A percentile compares a stretch with the other conserved stretches of the same genome.
Conservation (phyloP, 345 rosid species). For the Syzygium aromaticum region DNA sequence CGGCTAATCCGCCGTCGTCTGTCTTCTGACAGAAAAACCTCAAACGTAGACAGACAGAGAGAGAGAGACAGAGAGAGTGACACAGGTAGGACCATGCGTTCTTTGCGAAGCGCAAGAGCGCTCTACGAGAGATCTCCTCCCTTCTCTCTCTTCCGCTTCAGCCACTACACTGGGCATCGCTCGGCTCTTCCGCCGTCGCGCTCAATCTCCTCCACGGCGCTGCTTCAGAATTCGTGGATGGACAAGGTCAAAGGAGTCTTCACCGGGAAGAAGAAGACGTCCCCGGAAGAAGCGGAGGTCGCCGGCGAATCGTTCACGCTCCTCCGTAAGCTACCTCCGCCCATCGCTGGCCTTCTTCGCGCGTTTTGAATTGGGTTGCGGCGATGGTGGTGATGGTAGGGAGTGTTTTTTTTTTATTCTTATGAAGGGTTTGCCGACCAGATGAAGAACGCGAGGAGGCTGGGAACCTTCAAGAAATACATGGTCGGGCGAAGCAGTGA, state of each 20-base stretch:
- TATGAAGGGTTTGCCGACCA: conserved; percentile 67
- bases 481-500: conserved; percentile 83
- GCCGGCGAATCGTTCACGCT: conserved; percentile 45
- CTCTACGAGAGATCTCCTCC: background rate
- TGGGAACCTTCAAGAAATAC: conserved; percentile 69
- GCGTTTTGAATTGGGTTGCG: background rate
- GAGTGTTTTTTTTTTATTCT: background rate
- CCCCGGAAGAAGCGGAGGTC: conserved; percentile 19
- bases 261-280: conserved; percentile 59
- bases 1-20: background rate
- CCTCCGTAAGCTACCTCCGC: conserved; percentile 33
- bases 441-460: conserved; percentile 55
- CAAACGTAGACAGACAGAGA: background rate
- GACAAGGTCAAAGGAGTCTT: conserved; percentile 74
- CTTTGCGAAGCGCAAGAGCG: background rate
- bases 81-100: background rate
- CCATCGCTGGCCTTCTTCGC: background rate
- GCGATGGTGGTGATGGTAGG: background rate
- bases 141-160: background rate
- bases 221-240: conserved; percentile 59
- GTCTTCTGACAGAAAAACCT: background rate
- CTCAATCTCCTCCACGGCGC: conserved; percentile 39
- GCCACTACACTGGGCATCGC: background rate
- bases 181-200: conserved; percentile 30
- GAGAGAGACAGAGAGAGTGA: background rate